Conservation (phyloP, 2,329 filamentous ascomycete genomes). For the Aspergillus sclerotialis region DNA sequence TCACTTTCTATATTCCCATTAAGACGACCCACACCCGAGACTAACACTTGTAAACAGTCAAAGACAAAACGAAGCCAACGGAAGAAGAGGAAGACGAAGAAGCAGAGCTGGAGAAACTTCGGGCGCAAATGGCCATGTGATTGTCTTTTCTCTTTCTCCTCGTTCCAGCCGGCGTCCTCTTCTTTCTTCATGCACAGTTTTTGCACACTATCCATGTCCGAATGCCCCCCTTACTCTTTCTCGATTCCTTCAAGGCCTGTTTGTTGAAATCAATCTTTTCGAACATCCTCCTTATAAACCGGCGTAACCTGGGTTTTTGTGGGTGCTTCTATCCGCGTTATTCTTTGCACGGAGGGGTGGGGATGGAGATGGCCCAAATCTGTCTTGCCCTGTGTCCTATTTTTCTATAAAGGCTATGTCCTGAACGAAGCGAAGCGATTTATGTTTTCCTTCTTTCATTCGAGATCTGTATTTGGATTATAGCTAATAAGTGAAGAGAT, state of each 20-base stretch:
- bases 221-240: conserved; percentile 4
- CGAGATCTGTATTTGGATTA: too few species aligned
- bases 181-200: conserved; percentile 2
- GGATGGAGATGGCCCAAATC: too few species aligned
- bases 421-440: background rate
- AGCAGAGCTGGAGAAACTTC: conserved; percentile 83
- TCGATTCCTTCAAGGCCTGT: too few species aligned
- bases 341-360: too few species aligned
- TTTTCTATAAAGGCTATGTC: background rate
- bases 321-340: too few species aligned
- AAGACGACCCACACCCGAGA: too few species aligned
- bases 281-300: too few species aligned
- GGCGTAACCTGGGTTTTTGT: too few species aligned
- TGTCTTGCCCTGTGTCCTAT: too few species aligned
- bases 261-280: too few species aligned
- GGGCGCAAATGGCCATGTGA: conserved; percentile 96
- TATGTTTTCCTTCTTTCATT: background rate
- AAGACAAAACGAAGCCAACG: conserved; percentile 41
- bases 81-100: conserved; percentile 96
- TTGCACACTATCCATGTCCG: conserved; percentile 1
- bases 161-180: background rate
- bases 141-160: conserved; percentile 3
- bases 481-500: too few species aligned
- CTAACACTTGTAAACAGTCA: conserved; percentile 26
- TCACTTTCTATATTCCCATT: background rate